Base-by-base conservation (phyloP, 179 eudicot species). In the Heliamphora pulchella region DNA sequence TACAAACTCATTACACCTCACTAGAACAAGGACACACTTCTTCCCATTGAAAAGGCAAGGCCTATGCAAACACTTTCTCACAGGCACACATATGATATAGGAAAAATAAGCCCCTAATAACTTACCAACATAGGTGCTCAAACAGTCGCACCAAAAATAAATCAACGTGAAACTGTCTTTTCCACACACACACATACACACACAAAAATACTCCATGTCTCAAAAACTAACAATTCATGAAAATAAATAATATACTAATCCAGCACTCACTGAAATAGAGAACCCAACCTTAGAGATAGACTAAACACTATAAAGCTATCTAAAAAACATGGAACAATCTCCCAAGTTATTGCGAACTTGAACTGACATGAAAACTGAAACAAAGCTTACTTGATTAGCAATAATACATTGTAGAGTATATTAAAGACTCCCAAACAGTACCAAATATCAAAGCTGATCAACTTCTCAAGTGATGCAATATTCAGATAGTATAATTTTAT, bases 31-130 rank as follows among this genome's bases (percentile, higher is more conserved):
- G 14, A 66, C 17, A 65, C 51, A 69, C 51, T 43, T 44, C 74
- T n/a, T 4, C n/a, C 46, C 48, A 44, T 7, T 17, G 74, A 48
- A 71, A 46, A 48, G 74, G 13, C n/a, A n/a, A 47, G 47, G 57
- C n/a, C 74, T 48, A 67, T 4, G 71, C 48, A 67, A 67, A 47
- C 71, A 43, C 71, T 43, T 48, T 13, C 71, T 47, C 71, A 14
- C 2, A 43, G 50, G 71, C 71, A 41, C 47, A 67, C 31, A 31
- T 31, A 31, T 31, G 31, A 31, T 0, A 31, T 31, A 31, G 31
- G 31, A 31, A 31, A 31, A 31, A 31, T 31, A 31, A 31, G 31
- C 31, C 31, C 31, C 31, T 31, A 31, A 31, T 31, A 31, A 31
- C 31, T 31, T 31, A 31, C 31, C 31, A 31, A 31, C 8, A 47